Conservation (phyloP, 345 rosid genomes). For the Salix arbutifolia region DNA sequence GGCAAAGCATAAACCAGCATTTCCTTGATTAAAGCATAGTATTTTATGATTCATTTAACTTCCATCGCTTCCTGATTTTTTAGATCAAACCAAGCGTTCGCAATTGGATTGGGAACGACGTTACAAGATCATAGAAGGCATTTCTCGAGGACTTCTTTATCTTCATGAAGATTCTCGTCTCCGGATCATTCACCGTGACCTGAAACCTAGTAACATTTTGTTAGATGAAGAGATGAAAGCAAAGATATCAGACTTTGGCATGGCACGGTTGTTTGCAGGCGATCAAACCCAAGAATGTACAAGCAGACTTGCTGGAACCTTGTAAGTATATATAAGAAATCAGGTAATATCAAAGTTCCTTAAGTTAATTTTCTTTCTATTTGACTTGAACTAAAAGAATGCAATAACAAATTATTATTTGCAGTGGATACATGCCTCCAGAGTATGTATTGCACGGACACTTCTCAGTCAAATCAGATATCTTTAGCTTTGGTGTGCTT, state of each 20-base stretch:
- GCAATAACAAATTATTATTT: not conserved
- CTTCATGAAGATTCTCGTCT: not conserved
- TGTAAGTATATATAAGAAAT: conserved; percentile 16
- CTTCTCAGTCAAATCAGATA: not conserved
- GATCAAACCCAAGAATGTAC: conserved; percentile 39
- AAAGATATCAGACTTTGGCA: conserved; percentile 44
- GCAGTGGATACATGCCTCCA: conserved; percentile 24
- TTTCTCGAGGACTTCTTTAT: conserved; percentile 36
- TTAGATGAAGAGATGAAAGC: conserved; percentile 31
- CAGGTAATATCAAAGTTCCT: too few species aligned
- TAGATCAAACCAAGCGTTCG: conserved; percentile 4
- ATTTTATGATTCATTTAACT: too few species aligned
- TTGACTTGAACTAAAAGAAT: too few species aligned
- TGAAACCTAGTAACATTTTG: conserved; percentile 28
- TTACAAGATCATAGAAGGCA: conserved; percentile 36
- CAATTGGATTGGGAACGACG: conserved; percentile 28
- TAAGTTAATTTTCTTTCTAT: too few species aligned
- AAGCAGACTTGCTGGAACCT: conserved; percentile 33
- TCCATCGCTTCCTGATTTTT: not conserved
- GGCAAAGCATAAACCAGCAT: too few species aligned
- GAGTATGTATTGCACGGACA: conserved; percentile 18
- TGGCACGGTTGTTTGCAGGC: conserved; percentile 34
- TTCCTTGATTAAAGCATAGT: too few species aligned
- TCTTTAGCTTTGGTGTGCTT: conserved; percentile 24
- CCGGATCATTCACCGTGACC: conserved; percentile 24